Conservation (phyloP, 202 grass and related monocot genomes). For the Sporobolus alterniflorus region DNA sequence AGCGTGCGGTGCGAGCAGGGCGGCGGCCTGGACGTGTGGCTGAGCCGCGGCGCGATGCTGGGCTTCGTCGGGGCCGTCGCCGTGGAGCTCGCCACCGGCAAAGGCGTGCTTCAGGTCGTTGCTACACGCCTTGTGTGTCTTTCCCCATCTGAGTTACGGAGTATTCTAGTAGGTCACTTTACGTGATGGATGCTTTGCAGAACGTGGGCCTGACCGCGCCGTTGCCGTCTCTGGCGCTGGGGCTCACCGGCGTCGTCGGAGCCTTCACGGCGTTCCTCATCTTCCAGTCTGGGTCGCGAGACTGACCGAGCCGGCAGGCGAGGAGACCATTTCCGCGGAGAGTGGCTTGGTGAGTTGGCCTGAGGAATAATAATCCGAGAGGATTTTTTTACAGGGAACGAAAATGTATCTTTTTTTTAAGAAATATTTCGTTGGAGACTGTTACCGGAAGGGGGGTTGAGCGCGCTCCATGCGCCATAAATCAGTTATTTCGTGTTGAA, state of each 20-base stretch:
- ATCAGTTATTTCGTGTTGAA: background rate
- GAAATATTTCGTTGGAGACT: no score
- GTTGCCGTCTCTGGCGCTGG: conserved; percentile 66
- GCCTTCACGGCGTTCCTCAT: conserved; percentile 64
- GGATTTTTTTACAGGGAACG: background rate
- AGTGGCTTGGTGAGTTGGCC: background rate
- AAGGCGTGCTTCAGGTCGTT: conserved; percentile 82
- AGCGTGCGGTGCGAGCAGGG: conserved; percentile 84
- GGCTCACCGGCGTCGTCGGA: conserved; percentile 68
- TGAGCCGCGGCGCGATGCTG: conserved; percentile 90
- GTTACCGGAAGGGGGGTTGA: no score
- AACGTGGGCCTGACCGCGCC: conserved; percentile 66
- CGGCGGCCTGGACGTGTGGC: conserved; percentile 77
- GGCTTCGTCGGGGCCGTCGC: conserved; percentile 69
- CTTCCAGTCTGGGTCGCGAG: conserved; percentile 69
- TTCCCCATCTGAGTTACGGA: no score
- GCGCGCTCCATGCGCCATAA: no score
- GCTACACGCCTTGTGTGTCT: no score
- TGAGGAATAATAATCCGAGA: no score
- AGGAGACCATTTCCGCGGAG: background rate
- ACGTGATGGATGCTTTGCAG: conserved; percentile 45
- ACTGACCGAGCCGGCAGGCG: conserved; percentile 30
- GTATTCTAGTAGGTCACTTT: no score
- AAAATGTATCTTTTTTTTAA: no score
- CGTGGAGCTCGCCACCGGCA: conserved; percentile 84